Evolutionary conservation across 179 eudicot genomes (phyloP), one percentile per base, ranked within the genome.

Genomic region (Gypsophila paniculata): DNA sequence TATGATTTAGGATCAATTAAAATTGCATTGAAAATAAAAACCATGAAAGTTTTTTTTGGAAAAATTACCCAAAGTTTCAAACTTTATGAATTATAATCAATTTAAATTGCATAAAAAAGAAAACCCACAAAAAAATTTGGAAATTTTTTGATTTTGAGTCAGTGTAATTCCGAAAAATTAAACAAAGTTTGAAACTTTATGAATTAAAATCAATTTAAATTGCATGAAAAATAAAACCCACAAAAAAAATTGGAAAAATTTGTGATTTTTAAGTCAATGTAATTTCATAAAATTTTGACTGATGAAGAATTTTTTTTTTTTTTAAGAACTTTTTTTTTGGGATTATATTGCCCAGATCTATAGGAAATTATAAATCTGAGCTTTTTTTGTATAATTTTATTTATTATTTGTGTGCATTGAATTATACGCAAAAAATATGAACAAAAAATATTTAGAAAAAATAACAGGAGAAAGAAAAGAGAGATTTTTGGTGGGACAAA

Each of bases 301-400:
- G 52, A 61, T 26, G 52, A 55, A 68, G 57, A 72, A 63, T 3
- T 15, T 36, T 22, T 25, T 38, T 29, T 7, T 25, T 12, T 32
- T 49, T n/a, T n/a, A n/a, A n/a, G n/a, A n/a, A n/a, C n/a, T n/a
- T 58, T 58, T 65, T 26, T 61, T 68, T 52, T 15, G 22, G 2
- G 12, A 10, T 23, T 52, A 17, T 25, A 38, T 59, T 46, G 12
- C 61, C 46, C 53, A 78, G 72, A 79, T 79, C 82, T 71, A 71
- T 22, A 38, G 36, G 32, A 4, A 57, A 60, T 13, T 4, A 1
- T 51, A 57, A 32, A 25, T 58, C 26, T 53, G 71, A 15, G 71
- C 46, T 22, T 55, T 51, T 36, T 36, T 36, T 36, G 3, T 36
- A 6, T 2, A 29, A 29, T 8, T 49, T 25, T 25, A 25, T 48